Evolutionary conservation across 2,329 filamentous ascomycete genomes (phyloP), one percentile per base, ranked within the genome.

Genomic region (Penicillium digitatum): DNA sequence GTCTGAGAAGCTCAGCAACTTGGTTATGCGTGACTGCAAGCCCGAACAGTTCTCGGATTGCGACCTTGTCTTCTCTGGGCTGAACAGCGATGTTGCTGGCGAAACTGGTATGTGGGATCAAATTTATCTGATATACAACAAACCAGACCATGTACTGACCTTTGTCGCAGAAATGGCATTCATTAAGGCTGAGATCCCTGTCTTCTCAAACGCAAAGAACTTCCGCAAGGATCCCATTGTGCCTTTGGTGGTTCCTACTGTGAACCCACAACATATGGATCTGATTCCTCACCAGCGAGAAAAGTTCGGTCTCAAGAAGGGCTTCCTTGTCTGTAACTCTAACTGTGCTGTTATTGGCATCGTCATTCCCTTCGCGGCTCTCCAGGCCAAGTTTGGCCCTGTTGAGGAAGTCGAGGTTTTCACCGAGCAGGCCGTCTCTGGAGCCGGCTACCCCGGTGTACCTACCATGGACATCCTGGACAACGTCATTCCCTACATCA

Each of bases 191-290:
- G 87, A 96, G 69, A 85, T 96, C 48, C 86, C 90, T 67, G 88
- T 96, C 72, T 97, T 99, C 80, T 96, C 91, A 67, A 99, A 97
- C 75, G 92, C 94, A 48, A 96, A 96, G 77, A 97, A 96, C 83
- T 90, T 96, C 82, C 88, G 94, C 66, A 87, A 87, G 71, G 87
- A 96, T 72, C 90, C 91, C 20, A 80, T 93, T 46, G 91, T 96
- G 2, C 94, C 94, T 11, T 86, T 97, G 69, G 89, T 97, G 61
- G 92, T 97, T 9, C 94, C 94, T 1, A 96, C 91, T 20, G 92
- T 97, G 73, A 97, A 97, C 79, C 85, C 95, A 12, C 76, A 84
- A 40, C 93, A 97, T 75, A 83, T 96, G 66, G 84, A 88, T 69
- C 82, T 96, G 58, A 93, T 97, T 70, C 87, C 88, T n/a, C 87